phyloP scores from a whole-genome alignment of 2,329 filamentous ascomycete genomes.

The Plectosphaerella plurivora region DNA sequence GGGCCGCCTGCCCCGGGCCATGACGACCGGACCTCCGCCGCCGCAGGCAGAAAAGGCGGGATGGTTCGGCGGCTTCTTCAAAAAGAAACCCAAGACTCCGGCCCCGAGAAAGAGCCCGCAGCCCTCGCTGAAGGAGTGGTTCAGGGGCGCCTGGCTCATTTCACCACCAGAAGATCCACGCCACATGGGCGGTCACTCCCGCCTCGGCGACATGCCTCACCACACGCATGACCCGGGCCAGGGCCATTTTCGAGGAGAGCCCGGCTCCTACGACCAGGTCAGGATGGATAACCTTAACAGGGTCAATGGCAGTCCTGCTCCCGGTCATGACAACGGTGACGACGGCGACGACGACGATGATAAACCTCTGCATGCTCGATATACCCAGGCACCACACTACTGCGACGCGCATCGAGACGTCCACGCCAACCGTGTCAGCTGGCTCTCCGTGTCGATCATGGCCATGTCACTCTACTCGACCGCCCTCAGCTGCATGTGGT shows the following conservation, averaged over 20 bases:
- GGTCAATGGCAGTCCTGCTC: neutral
- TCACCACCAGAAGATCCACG: conserved; percentile 3
- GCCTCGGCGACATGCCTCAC: neutral
- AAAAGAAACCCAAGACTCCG: neutral
- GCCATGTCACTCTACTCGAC: conserved; percentile 58
- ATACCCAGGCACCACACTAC: conserved; percentile 24
- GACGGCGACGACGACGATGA: conserved; percentile 16
- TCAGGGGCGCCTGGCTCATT: neutral
- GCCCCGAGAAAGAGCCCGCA: neutral
- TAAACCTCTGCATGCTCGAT: conserved; percentile 22
- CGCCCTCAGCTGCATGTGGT: conserved; percentile 59
- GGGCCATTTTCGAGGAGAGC: neutral
- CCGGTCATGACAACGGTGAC: neutral
- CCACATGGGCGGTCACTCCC: neutral
- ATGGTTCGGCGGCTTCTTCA: neutral
- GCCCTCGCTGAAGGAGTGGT: neutral
- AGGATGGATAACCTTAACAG: conserved; percentile 1
- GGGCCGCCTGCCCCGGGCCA: neutral
- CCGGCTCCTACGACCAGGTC: neutral
- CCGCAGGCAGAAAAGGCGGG: neutral
- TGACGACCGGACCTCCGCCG: neutral
- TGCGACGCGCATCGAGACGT: conserved; percentile 27
- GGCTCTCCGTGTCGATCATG: conserved; percentile 45
- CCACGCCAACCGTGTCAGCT: conserved; percentile 28
- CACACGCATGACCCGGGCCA: neutral